These are phyloP conservation scores for Senna siamea DNA, from an alignment of 306 rosid species.

Conservation along the genomic window DNA sequence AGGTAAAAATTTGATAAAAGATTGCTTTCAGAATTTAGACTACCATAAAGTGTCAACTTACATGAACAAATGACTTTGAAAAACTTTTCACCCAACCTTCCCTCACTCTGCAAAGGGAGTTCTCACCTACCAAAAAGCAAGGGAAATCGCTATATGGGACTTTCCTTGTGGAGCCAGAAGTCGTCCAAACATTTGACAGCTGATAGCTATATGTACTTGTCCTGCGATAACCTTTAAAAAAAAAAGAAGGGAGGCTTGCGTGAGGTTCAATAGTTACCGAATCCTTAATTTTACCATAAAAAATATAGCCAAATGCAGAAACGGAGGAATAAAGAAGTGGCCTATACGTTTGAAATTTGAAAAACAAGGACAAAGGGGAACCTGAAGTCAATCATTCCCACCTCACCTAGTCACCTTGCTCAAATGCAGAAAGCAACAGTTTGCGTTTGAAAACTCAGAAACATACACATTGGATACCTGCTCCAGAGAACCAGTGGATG, in stretches of 20 bases:
- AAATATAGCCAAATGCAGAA: conserved; percentile 44
- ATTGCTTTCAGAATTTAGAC: conserved; percentile 7
- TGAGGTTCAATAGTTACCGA: conserved; percentile 36
- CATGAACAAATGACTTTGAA: neutral
- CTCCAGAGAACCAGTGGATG: too few relatives aligned
- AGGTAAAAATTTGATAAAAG: neutral
- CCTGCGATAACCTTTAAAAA: conserved; percentile 35
- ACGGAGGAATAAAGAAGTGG: conserved; percentile 29
- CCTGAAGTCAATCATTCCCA: conserved; percentile 35
- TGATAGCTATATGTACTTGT: conserved; percentile 36
- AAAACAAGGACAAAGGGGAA: conserved; percentile 42
- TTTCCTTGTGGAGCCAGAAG: conserved; percentile 25
- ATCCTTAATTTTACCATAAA: conserved; percentile 37
- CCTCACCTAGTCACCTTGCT: conserved; percentile 17
- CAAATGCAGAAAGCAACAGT: too few relatives aligned
- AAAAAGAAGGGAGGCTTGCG: conserved; percentile 10
- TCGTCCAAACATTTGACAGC: conserved; percentile 36
- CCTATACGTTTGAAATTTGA: conserved; percentile 22
- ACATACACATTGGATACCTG: too few relatives aligned
- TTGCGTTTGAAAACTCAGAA: too few relatives aligned
- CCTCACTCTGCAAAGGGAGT: conserved; percentile 30
- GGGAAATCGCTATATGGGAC: conserved; percentile 13
- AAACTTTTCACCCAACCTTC: conserved; percentile 36
- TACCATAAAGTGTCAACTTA: neutral
- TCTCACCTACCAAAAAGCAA: conserved; percentile 36